Evolutionary conservation across 2,329 filamentous ascomycete genomes (phyloP).

Genomic region (Monascus ruber): DNA sequence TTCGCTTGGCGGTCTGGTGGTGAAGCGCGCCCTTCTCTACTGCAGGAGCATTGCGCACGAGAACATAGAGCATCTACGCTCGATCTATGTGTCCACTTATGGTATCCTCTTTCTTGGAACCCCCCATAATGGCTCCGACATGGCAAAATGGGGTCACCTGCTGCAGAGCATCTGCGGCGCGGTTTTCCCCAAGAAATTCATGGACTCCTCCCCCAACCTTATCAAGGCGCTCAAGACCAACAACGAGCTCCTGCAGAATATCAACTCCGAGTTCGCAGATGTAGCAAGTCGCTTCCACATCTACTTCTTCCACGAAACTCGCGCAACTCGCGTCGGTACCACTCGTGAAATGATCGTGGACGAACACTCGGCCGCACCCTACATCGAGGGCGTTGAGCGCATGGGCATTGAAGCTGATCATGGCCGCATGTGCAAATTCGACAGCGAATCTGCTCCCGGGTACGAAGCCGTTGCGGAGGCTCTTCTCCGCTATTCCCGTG

Average conservation of each 20-base stretch:
- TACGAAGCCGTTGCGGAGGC: slow-evolving; percentile 45
- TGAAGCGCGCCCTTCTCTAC: slow-evolving; percentile 59
- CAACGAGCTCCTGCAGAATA: slow-evolving; percentile 62
- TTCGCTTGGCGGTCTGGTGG: slow-evolving; percentile 60
- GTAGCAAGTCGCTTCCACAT: slow-evolving; percentile 60
- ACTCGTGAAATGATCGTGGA: slow-evolving; percentile 57
- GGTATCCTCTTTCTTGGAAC: slow-evolving; percentile 68
- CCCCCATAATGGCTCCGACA: slow-evolving; percentile 58
- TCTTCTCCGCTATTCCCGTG: slow-evolving; percentile 34
- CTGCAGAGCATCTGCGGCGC: slow-evolving; percentile 57
- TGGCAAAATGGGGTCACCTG: slow-evolving; percentile 56
- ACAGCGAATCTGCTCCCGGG: slow-evolving; percentile 52
- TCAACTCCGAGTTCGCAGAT: slow-evolving; percentile 61
- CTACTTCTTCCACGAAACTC: slow-evolving; percentile 66
- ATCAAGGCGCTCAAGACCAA: slow-evolving; percentile 61
- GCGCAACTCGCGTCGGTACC: slow-evolving; percentile 57
- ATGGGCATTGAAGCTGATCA: slow-evolving; percentile 68
- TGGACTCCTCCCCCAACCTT: slow-evolving; percentile 57
- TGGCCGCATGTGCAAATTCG: slow-evolving; percentile 61
- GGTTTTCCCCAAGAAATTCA: slow-evolving; percentile 53
- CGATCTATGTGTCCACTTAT: slow-evolving; percentile 63
- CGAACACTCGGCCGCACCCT: slow-evolving; percentile 56
- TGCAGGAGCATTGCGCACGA: slow-evolving; percentile 50
- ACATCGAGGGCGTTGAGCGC: slow-evolving; percentile 57
- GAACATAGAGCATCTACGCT: slow-evolving; percentile 53